phyloP scores from a whole-genome alignment of 2,329 filamentous ascomycete genomes.

The Apiospora hydei region DNA sequence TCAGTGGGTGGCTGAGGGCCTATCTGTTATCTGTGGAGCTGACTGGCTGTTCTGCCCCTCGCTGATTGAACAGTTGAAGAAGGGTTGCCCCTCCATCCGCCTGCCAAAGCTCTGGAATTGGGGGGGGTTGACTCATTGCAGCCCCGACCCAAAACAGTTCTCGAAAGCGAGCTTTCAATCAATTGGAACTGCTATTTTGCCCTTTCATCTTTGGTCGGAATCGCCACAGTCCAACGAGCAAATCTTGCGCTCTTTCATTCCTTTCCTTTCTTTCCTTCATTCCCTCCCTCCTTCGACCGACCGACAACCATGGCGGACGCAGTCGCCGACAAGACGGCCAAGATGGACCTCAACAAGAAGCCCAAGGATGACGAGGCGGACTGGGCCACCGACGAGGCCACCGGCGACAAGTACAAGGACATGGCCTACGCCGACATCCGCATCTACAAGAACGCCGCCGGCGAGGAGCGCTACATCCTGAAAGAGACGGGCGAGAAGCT shows the following conservation, averaged over 20 bases:
- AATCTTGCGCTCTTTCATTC: not conserved
- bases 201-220: not conserved
- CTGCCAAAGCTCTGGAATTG: not conserved
- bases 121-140: not conserved
- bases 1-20: no score
- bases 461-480: constrained; percentile 11
- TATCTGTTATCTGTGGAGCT: not conserved
- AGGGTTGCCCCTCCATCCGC: constrained; percentile 3
- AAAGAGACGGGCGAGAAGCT: constrained; percentile 71
- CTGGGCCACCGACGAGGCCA: constrained; percentile 14
- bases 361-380: constrained; percentile 18
- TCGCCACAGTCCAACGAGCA: not conserved
- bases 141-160: not conserved
- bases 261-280: not conserved
- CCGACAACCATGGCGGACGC: constrained; percentile 16
- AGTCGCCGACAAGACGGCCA: constrained; percentile 17
- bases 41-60: not conserved
- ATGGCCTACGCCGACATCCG: constrained; percentile 19
- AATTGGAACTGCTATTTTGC: not conserved
- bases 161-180: not conserved
- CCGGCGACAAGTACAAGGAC: constrained; percentile 19
- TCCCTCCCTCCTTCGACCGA: not conserved
- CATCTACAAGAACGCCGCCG: constrained; percentile 15
- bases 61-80: not conserved
- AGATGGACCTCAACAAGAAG: constrained; percentile 22